A percentile compares a stretch with the other conserved stretches of the same genome.
Evolutionary conservation across 371 early-diverging fungal species (phyloP).

Genomic region (Fennellomyces sp.): DNA sequence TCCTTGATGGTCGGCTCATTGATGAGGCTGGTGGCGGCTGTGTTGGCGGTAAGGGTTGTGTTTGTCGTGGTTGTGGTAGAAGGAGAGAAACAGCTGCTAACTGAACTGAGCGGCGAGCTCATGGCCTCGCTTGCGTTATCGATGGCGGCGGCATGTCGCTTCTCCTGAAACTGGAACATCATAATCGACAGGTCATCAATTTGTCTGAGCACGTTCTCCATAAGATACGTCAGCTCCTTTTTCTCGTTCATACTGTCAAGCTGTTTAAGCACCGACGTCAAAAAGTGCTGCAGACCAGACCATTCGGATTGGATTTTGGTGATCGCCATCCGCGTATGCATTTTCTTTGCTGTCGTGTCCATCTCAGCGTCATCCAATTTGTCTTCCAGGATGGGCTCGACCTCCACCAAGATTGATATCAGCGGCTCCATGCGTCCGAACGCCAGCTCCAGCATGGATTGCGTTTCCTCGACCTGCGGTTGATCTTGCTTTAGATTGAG

Average conservation of each 20-base stretch:
- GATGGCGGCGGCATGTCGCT: conserved; percentile 26
- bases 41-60: background rate
- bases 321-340: conserved; percentile 19
- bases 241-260: conserved; percentile 21
- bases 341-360: conserved; percentile 9
- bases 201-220: conserved; percentile 33
- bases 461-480: conserved; percentile 26
- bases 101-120: conserved; percentile 16
- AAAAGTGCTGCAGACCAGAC: conserved; percentile 49
- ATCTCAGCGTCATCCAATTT: conserved; percentile 14
- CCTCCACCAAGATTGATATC: conserved; percentile 46
- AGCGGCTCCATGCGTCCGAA: conserved; percentile 53
- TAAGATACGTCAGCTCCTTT: conserved; percentile 17
- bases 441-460: conserved; percentile 39
- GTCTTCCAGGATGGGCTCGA: conserved; percentile 43
- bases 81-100: conserved; percentile 11
- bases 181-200: conserved; percentile 43
- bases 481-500: conserved; percentile 45
- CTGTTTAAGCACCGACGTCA: conserved; percentile 37
- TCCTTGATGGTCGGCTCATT: no score
- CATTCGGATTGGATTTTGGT: conserved; percentile 52
- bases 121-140: conserved; percentile 2
- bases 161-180: conserved; percentile 51
- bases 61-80: conserved; percentile 14
- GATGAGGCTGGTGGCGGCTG: no score